Conservation (phyloP, 257 asterid species). For the Schizonepeta tenuifolia region DNA sequence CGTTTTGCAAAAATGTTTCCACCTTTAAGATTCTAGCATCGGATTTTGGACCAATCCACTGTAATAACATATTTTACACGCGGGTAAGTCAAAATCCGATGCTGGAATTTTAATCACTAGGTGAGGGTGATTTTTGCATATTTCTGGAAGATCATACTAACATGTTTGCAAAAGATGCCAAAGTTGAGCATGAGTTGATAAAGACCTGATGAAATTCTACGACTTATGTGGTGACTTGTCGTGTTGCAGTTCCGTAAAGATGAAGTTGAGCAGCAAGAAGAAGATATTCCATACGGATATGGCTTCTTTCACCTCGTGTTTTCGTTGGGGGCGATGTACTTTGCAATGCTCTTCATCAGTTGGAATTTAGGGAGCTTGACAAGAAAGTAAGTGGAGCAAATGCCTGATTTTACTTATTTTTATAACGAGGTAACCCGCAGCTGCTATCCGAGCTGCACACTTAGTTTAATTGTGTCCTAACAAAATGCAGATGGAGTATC, state of each 20-base stretch:
- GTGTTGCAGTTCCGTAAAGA: constrained; percentile 59
- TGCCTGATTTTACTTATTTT: not conserved
- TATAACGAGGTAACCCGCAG: too few species aligned
- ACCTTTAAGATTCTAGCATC: too few species aligned
- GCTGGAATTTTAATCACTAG: too few species aligned
- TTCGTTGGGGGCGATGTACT: constrained; percentile 93
- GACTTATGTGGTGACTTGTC: not conserved
- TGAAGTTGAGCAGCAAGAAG: constrained; percentile 50
- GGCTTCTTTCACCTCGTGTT: constrained; percentile 88
- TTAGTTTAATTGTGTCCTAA: not conserved
- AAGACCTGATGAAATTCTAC: not conserved
- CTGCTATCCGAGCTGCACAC: too few species aligned
- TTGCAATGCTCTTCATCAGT: constrained; percentile 89
- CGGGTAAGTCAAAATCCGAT: too few species aligned
- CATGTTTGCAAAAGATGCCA: not conserved
- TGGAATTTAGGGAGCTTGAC: constrained; percentile 83
- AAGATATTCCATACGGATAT: constrained; percentile 77
- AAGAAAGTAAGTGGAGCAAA: constrained; percentile 59
- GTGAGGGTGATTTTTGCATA: too few species aligned
- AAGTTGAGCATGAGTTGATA: not conserved
- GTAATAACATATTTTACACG: too few species aligned
- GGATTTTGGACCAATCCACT: too few species aligned
- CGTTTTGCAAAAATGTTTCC: too few species aligned
- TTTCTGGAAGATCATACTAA: too few species aligned
- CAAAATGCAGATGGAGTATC: constrained; percentile 74